Evolutionary conservation across 2,329 filamentous ascomycete species (phyloP).

Genomic region (Beauveria scarabaeidicola): DNA sequence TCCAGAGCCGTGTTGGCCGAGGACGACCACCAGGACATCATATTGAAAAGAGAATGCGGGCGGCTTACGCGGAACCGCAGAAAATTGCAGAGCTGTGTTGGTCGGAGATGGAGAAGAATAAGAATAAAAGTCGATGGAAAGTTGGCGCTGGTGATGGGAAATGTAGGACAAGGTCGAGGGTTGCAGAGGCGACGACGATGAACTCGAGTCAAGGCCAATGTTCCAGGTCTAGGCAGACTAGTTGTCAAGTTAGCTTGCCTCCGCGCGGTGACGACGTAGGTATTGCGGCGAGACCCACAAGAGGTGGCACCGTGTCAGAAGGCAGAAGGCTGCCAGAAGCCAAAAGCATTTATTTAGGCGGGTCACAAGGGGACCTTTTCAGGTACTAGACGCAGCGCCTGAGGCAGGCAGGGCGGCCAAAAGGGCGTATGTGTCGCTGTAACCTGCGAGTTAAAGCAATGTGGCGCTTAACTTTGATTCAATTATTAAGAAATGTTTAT

Average conservation of each 20-base stretch:
- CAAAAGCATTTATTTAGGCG: neutral
- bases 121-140: neutral
- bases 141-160: neutral
- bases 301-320: constrained; percentile 7
- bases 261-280: constrained; percentile 11
- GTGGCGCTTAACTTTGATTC: too few relatives aligned
- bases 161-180: neutral
- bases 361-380: neutral
- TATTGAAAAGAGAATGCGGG: constrained; percentile 21
- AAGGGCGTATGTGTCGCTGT: neutral
- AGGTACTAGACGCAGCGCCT: neutral
- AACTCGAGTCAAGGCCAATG: constrained; percentile 6
- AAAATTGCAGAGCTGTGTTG: neutral
- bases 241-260: constrained; percentile 5
- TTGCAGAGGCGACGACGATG: neutral
- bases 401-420: neutral
- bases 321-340: neutral
- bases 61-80: neutral
- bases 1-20: constrained; percentile 86
- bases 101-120: neutral
- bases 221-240: constrained; percentile 4
- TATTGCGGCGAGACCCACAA: constrained; percentile 9
- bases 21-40: constrained; percentile 95
- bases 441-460: neutral
- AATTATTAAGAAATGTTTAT: too few relatives aligned